Evolutionary conservation across 148 eudicot genomes (phyloP), one percentile per base, ranked within the genome.

Genomic region (Drosera capensis): DNA sequence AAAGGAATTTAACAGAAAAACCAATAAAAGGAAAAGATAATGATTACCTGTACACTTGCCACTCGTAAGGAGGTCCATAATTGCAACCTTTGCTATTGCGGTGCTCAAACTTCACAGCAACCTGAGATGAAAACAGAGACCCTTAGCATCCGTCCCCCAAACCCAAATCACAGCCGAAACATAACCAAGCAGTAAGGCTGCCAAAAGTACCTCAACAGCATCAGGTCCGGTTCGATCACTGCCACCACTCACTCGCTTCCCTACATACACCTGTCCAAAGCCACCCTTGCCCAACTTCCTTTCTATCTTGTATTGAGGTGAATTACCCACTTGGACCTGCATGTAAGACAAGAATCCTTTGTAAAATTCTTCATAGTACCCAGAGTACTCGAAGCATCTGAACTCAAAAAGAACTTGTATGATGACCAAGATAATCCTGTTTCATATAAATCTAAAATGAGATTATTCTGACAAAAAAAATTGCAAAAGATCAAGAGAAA

Each of bases 1-100:
- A 8, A 37, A 14, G 44, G 8, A 25, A 13, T 37, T 19, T 16
- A 3, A 50, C 24, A n/a, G 29, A 14, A 36, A 41, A 6, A 28
- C 17, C 39, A 1, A 30, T 38, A 45, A 40, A 43, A 43, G 24
- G 46, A 43, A 14, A 23, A 49, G 40, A 34, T 15, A 23, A 13
- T 23, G 20, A 74, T 64, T 71, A 86, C 96, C 55, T 86, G 85
- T 86, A 86, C 51, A 86, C 96, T 71, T 86, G 96, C 96, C 96
- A 86, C 72, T 86, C 96, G 56, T 82, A 86, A n/a, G 96, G 96
- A 60, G 96, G 96, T 43, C 87, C 94, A 63, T 82, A 82, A 57
- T 79, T 86, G 71, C 96, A 86, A 30, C 96, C 96, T 67, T 86
- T 86, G 45, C 96, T 86, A 49, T 75, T 86, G 25, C 94, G 81